Evolutionary conservation across 2,329 filamentous ascomycete species (phyloP).

Genomic region (Diaporthe citriasiana): DNA sequence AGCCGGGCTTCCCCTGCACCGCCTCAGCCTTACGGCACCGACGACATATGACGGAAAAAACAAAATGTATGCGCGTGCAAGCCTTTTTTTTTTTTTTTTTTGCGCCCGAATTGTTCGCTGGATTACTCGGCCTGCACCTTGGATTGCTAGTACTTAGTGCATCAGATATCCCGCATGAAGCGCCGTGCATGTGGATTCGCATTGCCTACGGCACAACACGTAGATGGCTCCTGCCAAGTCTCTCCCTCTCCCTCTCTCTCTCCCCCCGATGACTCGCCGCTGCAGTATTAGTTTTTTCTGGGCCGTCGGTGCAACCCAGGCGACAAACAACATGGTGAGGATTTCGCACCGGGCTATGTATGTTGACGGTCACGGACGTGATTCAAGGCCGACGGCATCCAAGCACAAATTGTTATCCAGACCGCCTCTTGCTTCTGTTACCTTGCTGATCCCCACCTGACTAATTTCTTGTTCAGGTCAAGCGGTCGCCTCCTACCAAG

Average conservation of each 20-base stretch:
- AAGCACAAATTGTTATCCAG: constrained; percentile 15
- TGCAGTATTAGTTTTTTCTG: background rate
- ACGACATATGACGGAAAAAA: background rate
- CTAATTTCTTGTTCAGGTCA: constrained; percentile 29
- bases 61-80: too few species aligned
- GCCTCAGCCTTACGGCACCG: constrained; percentile 33
- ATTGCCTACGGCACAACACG: background rate
- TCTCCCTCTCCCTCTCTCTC: too few species aligned
- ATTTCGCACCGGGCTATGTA: background rate
- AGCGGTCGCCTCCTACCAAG: background rate
- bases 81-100: too few species aligned
- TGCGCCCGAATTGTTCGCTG: background rate
- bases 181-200: background rate
- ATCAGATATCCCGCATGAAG: background rate
- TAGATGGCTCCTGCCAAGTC: too few species aligned
- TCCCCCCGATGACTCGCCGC: background rate
- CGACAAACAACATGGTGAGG: background rate
- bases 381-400: background rate
- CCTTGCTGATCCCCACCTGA: constrained; percentile 26
- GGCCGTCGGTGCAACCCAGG: background rate
- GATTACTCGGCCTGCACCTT: constrained; percentile 1
- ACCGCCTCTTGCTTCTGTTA: constrained; percentile 28
- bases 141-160: too few species aligned
- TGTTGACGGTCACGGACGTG: background rate
- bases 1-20: constrained; percentile 30